Evolutionary conservation across 2,329 filamentous ascomycete genomes (phyloP), one percentile per base, ranked within the genome.

Genomic region (Aspergillus sp.): DNA sequence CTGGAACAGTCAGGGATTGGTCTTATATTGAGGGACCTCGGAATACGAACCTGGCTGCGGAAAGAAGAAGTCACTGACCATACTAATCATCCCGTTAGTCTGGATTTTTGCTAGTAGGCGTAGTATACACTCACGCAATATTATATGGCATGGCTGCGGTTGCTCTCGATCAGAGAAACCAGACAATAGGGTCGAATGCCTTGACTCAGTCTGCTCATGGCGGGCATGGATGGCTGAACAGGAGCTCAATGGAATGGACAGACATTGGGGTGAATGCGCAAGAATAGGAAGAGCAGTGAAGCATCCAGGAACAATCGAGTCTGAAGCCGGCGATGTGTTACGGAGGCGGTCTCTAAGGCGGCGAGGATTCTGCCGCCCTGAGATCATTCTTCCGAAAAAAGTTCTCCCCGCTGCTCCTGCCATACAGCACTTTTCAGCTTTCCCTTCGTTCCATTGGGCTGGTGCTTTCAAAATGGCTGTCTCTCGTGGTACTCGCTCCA

Each of bases 61-160:
- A 57, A 93, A 98, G 78, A 98, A 98, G 73, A 93, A 95, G 70
- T 98, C 91, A 74, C 89, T 88, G 60, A 95, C 84, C 91, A 98
- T 98, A 38, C 74, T 78, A 45, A n/a, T n/a, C n/a, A n/a, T n/a
- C 26, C 33, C 29, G 30, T 52, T 42, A 53, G 48, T 59, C 34
- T 57, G 43, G 29, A 33, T 37, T 37, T 20, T 35, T 34, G 30
- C 29, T 28, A 15, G 22, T 15, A 26, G n/a, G 14, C 29, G 28
- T n/a, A 32, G 15, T 28, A 40, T 13, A 31, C 24, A 59, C 73
- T 49, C 60, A 78, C 74, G 78, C 77, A 55, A 82, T 81, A 49
- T 80, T 80, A 67, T 81, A 81, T 33, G 75, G 69, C 78, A 81
- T 82, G 15, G 48, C 57, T 44, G 36, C 51, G 49, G 41, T 32